phyloP scores from a whole-genome alignment of 2,329 filamentous ascomycete species.

The Aspergillus latus region DNA sequence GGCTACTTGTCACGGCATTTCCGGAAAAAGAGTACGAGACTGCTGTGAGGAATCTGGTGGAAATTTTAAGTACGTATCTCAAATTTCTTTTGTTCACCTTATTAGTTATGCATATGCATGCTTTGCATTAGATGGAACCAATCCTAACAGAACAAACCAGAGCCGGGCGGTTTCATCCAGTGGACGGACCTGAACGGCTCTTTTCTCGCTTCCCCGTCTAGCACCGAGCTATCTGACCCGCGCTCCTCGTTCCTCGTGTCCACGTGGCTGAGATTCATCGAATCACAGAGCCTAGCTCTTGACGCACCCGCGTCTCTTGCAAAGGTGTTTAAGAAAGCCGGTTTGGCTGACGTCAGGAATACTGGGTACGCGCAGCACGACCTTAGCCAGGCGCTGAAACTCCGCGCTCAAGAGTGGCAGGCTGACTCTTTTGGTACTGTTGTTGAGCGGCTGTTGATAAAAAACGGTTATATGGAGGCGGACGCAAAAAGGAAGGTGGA shows the following conservation, averaged over 20 bases:
- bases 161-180: conserved; percentile 8
- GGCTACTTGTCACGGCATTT: not conserved
- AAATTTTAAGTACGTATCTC: not conserved
- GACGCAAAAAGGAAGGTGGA: not conserved
- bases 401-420: not conserved
- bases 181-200: not conserved
- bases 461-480: not conserved
- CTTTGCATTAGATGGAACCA: not conserved
- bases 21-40: not conserved
- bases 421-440: not conserved
- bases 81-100: not conserved
- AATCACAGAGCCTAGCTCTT: not conserved
- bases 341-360: not conserved
- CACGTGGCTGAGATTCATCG: not conserved
- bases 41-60: not conserved
- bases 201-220: not conserved
- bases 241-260: not conserved
- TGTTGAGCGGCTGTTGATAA: not conserved
- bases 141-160: not conserved
- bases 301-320: not conserved
- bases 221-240: not conserved
- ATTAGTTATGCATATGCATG: not conserved
- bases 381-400: not conserved
- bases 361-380: not conserved
- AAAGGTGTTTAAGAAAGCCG: not conserved